Base-by-base conservation (phyloP, 768 basidiomycete genomes). In the Leucosporidium creatinivorum region DNA sequence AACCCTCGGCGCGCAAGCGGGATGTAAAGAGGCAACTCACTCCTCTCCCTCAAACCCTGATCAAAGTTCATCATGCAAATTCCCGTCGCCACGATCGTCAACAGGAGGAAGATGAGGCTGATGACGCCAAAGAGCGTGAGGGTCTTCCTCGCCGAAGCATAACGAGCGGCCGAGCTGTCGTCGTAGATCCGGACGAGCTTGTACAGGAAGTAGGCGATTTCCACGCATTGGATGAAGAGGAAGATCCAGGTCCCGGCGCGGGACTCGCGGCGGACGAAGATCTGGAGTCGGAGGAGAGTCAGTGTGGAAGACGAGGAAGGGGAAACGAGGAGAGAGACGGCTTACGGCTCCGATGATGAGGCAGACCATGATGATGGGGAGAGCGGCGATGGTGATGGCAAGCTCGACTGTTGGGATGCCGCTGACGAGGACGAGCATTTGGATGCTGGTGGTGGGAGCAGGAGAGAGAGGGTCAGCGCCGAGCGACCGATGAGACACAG, bases 401-500 rank as follows among this genome's bases (percentile, higher is more conserved):
- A 66, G 52, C 33, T 73, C 71, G 28, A 30, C 68, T 3, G 71
- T 73, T 1, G 58, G 65, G 13, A 65, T 73, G 3, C 68, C 68
- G 13, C 50, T 36, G 21, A 73, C 71, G 51, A 73, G 71, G 18
- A 73, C 68, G 18, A 73, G 60, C 58, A 73, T 69, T 54, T 69
- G 68, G 10, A 69, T n/a, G 10, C 28, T 33, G 33, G 21, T 25
- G n/a, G 18, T 13, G 31, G 28, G 44, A 2, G n/a, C 5, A 18
- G 17, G 54, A 10, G 10, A 33, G 33, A 33, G n/a, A n/a, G n/a
- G n/a, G n/a, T 33, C 33, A 33, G 33, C 33, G 33, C 33, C 33
- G 33, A 33, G 33, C 33, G 5, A 44, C 8, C 39, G 39, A 2
- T 13, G 39, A 44, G 39, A 2, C 8, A 44, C 39, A 13, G 8